phyloP scores from a whole-genome alignment of 1,139 yeast genomes.

The Diutina scorzettiae region DNA sequence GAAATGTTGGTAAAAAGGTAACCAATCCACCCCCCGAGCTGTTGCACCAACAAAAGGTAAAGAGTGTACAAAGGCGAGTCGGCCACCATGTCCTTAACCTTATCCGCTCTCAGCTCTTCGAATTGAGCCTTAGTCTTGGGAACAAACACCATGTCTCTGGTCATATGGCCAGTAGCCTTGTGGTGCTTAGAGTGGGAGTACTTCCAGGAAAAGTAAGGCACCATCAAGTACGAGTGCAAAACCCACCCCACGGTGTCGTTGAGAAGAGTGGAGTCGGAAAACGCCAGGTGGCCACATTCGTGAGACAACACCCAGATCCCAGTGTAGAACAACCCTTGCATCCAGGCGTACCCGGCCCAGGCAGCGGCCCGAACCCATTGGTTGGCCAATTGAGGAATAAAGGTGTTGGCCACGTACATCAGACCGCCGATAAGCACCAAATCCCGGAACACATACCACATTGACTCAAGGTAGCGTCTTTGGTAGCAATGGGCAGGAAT shows the following conservation, averaged over 20 bases:
- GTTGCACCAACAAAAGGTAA: constrained; percentile 33
- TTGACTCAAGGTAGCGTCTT: constrained; percentile 35
- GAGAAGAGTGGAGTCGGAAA: constrained; percentile 41
- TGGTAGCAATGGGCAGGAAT: constrained; percentile 56
- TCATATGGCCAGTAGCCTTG: constrained; percentile 50
- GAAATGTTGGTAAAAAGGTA: constrained; percentile 40
- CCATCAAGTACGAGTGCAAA: constrained; percentile 43
- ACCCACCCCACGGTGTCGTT: constrained; percentile 52
- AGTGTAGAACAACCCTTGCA: constrained; percentile 35
- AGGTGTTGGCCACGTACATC: constrained; percentile 34
- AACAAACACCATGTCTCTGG: constrained; percentile 51
- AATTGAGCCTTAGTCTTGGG: constrained; percentile 42
- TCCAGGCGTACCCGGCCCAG: constrained; percentile 41
- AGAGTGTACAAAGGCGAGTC: constrained; percentile 46
- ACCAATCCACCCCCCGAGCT: constrained; percentile 40
- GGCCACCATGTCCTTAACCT: constrained; percentile 35
- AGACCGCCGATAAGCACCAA: constrained; percentile 29
- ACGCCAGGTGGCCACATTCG: constrained; percentile 58
- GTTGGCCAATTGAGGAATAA: constrained; percentile 28
- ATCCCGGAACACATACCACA: constrained; percentile 49
- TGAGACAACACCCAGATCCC: constrained; percentile 57
- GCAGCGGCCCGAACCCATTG: constrained; percentile 32
- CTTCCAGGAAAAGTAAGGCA: constrained; percentile 56
- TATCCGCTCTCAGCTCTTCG: constrained; percentile 14
- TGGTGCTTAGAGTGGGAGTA: constrained; percentile 51